Conservation (phyloP, 2,329 filamentous ascomycete species). For the Fusarium aywerte region DNA sequence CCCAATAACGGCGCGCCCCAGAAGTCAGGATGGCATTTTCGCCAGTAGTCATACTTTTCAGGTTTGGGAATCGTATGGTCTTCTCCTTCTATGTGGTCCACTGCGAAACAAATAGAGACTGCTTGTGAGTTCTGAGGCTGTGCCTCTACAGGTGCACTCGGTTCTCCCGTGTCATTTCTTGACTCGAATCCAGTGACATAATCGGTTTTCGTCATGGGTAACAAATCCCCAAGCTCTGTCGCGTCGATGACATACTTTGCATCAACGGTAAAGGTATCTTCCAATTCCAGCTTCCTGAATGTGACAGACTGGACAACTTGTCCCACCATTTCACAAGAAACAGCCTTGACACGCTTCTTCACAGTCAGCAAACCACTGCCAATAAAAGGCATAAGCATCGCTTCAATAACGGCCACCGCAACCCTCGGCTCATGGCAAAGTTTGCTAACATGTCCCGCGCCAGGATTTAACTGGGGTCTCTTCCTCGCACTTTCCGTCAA, state of each 20-base stretch:
- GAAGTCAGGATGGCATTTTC: constrained; percentile 39
- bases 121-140: constrained; percentile 46
- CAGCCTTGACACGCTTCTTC: constrained; percentile 34
- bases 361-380: constrained; percentile 41
- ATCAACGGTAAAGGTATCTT: constrained; percentile 8
- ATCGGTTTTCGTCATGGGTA: constrained; percentile 39
- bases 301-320: constrained; percentile 10
- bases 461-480: constrained; percentile 43
- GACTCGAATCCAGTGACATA: constrained; percentile 47
- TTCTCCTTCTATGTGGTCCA: constrained; percentile 45
- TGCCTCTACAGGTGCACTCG: constrained; percentile 42
- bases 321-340: constrained; percentile 35
- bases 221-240: constrained; percentile 30
- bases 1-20: constrained; percentile 44
- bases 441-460: constrained; percentile 46
- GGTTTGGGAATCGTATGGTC: constrained; percentile 43
- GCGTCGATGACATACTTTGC: constrained; percentile 35
- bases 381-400: constrained; percentile 44
- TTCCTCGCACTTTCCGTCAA: constrained; percentile 42
- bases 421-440: constrained; percentile 46
- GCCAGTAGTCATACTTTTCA: constrained; percentile 41
- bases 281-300: constrained; percentile 9
- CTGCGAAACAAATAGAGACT: constrained; percentile 46
- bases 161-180: constrained; percentile 40
- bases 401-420: constrained; percentile 44